These are phyloP conservation scores for Cochlearia excelsa DNA, from an alignment of 345 rosid species.

Conservation along the genomic window DNA sequence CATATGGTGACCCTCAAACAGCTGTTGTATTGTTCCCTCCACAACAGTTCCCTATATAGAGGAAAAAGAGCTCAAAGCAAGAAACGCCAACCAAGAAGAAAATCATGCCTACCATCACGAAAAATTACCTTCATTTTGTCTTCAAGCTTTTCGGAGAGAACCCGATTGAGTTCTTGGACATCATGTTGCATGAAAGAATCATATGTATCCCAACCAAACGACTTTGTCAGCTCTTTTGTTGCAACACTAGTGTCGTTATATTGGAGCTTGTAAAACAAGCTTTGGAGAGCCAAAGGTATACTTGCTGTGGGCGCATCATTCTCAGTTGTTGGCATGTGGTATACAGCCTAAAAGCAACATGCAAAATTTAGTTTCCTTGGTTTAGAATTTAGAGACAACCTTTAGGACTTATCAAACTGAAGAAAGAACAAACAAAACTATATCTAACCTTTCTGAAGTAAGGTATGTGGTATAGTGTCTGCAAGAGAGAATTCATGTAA, in stretches of 20 bases:
- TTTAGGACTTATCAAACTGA: constrained; percentile 10
- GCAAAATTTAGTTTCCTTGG: constrained; percentile 15
- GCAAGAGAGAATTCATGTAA: constrained; percentile 96
- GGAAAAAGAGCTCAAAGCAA: neutral
- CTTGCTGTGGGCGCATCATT: constrained; percentile 88
- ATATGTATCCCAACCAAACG: constrained; percentile 97
- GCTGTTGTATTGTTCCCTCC: constrained; percentile 91
- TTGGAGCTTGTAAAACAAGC: constrained; percentile 97
- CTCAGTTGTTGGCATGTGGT: constrained; percentile 98
- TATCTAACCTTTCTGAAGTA: constrained; percentile 86
- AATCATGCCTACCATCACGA: constrained; percentile 1
- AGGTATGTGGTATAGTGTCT: constrained; percentile 86
- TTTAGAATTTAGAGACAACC: constrained; percentile 14
- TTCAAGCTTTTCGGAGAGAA: constrained; percentile 91
- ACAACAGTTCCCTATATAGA: constrained; percentile 80
- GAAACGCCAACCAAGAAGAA: constrained; percentile 20
- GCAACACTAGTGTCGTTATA: constrained; percentile 92
- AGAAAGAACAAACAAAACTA: constrained; percentile 1
- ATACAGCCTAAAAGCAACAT: constrained; percentile 67
- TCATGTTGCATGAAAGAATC: constrained; percentile 99
- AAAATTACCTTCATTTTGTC: constrained; percentile 88
- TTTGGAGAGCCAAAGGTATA: constrained; percentile 94
- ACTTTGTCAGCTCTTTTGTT: constrained; percentile 87
- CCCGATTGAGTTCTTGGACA: constrained; percentile 95
- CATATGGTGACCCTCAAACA: constrained; percentile 98